These are phyloP conservation scores for Stenogyne calaminthoides DNA, from an alignment of 305 asterid genomes.

Conservation along the genomic window DNA sequence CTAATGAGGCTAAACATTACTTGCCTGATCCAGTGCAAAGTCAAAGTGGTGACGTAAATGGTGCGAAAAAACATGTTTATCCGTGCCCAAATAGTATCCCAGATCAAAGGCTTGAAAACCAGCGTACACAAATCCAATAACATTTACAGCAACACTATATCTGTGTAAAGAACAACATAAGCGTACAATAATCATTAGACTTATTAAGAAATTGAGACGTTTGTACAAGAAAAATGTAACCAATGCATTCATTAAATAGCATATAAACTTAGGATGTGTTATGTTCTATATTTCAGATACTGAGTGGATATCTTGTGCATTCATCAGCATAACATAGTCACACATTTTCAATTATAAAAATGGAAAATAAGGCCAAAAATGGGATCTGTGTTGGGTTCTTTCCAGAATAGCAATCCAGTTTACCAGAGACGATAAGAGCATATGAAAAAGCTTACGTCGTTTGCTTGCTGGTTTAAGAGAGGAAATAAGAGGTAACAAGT, in stretches of 20 bases:
- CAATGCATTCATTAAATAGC: background rate
- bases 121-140: slow-evolving; percentile 75
- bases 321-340: background rate
- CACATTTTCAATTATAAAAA: background rate
- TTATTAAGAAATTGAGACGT: background rate
- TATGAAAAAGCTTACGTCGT: background rate
- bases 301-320: background rate
- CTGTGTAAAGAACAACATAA: slow-evolving; percentile 35
- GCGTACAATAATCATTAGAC: background rate
- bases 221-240: background rate
- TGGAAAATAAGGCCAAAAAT: background rate
- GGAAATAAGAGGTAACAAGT: background rate
- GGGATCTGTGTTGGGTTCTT: background rate
- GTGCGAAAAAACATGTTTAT: slow-evolving; percentile 47
- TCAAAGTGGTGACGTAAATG: slow-evolving; percentile 58
- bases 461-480: background rate
- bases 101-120: slow-evolving; percentile 69
- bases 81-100: slow-evolving; percentile 56
- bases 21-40: slow-evolving; percentile 86
- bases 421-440: background rate
- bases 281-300: background rate
- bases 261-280: background rate
- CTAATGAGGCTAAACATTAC: slow-evolving; percentile 25
- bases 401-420: background rate
- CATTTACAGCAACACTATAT: slow-evolving; percentile 66